A percentile compares a stretch with the other conserved stretches of the same genome.
phyloP scores from a whole-genome alignment of 78 protist species.

The Pigoraptor vietnamica region DNA sequence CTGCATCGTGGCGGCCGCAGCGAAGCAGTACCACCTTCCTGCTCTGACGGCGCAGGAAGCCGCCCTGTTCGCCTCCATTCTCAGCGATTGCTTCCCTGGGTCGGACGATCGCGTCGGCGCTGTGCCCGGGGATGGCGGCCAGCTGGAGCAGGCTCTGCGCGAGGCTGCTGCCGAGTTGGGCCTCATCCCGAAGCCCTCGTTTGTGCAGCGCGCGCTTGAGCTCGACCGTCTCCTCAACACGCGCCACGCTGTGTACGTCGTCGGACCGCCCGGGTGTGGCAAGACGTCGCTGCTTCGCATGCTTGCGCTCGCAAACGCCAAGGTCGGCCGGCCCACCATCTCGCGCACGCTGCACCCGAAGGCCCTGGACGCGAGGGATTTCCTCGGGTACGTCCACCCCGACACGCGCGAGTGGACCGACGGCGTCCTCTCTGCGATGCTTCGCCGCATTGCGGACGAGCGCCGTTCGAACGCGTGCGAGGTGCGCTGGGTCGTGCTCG shows the following conservation, averaged over 20 bases:
- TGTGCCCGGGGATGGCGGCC: neutral
- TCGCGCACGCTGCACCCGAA: slow-evolving; percentile 47
- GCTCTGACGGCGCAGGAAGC: neutral
- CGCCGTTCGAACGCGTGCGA: neutral
- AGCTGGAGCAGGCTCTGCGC: neutral
- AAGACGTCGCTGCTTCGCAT: slow-evolving; percentile 32
- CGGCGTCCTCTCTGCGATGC: slow-evolving; percentile 45
- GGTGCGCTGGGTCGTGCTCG: slow-evolving; percentile 46
- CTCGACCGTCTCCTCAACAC: slow-evolving; percentile 43
- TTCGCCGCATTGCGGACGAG: slow-evolving; percentile 1
- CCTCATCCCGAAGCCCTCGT: neutral
- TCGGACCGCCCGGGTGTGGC: slow-evolving; percentile 70
- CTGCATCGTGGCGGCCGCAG: neutral
- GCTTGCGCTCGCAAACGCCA: slow-evolving; percentile 10
- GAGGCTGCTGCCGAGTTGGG: neutral
- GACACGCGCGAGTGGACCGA: slow-evolving; percentile 62
- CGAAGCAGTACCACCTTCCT: neutral
- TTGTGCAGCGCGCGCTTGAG: slow-evolving; percentile 12
- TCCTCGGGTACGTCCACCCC: slow-evolving; percentile 48
- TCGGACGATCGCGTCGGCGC: neutral
- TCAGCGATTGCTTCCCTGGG: neutral
- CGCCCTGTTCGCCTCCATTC: neutral
- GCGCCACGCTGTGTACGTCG: slow-evolving; percentile 84
- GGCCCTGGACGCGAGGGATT: slow-evolving; percentile 37
- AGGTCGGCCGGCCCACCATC: slow-evolving; percentile 42